Percentiles rank a stretch among this genome's conserved stretches.
Evolutionary conservation across 2,329 filamentous ascomycete genomes (phyloP).

Genomic region (Niveomyces coronatus): DNA sequence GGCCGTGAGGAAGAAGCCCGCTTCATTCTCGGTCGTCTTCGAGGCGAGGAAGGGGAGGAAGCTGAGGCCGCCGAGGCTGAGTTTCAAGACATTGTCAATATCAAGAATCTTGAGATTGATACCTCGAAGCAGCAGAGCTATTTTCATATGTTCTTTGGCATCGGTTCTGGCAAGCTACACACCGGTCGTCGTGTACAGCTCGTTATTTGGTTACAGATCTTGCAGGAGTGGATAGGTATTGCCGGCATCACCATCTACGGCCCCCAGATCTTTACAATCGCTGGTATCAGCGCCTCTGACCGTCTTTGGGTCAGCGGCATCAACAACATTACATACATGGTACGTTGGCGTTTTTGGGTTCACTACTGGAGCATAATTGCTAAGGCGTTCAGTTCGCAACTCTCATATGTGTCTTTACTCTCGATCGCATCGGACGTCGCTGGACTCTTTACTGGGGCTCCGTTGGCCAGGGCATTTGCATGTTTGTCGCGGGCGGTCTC

Average conservation of each 20-base stretch:
- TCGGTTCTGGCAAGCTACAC: slow-evolving; percentile 54
- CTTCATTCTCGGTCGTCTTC: slow-evolving; percentile 53
- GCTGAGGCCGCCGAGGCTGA: slow-evolving; percentile 47
- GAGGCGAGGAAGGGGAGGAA: slow-evolving; percentile 46
- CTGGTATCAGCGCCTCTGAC: slow-evolving; percentile 51
- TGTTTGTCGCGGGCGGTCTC: slow-evolving; percentile 57
- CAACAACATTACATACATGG: slow-evolving; percentile 41
- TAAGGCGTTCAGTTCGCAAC: slow-evolving; percentile 39
- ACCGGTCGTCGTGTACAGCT: slow-evolving; percentile 58
- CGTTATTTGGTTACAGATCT: slow-evolving; percentile 61
- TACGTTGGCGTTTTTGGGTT: not conserved
- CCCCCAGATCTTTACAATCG: slow-evolving; percentile 52
- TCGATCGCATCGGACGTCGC: slow-evolving; percentile 57
- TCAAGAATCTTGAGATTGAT: slow-evolving; percentile 52
- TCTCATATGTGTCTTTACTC: slow-evolving; percentile 57
- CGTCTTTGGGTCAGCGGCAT: slow-evolving; percentile 53
- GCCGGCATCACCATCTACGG: slow-evolving; percentile 56
- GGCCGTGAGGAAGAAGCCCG: slow-evolving; percentile 57
- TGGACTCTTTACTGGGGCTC: slow-evolving; percentile 63
- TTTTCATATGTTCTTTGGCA: slow-evolving; percentile 55
- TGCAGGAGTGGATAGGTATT: slow-evolving; percentile 62
- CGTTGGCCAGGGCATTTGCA: slow-evolving; percentile 51
- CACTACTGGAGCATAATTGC: not conserved
- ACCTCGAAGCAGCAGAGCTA: slow-evolving; percentile 48
- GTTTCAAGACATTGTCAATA: slow-evolving; percentile 56